Percentiles rank a stretch among this genome's conserved stretches.
phyloP scores from a whole-genome alignment of 2,329 filamentous ascomycete species.

The Fusarium nanum region DNA sequence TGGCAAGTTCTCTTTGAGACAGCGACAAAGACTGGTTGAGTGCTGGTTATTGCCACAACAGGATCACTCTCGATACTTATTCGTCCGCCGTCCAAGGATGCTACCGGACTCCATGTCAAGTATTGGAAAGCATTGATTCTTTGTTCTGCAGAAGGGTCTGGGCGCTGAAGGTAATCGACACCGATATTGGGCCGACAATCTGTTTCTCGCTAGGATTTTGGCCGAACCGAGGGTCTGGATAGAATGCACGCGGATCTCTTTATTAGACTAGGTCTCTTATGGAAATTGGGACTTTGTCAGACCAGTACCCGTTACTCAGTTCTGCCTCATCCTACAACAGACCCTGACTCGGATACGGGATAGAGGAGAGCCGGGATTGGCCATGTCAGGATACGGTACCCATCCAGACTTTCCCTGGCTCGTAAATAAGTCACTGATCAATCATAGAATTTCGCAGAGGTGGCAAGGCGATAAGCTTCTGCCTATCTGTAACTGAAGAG shows the following conservation, averaged over 20 bases:
- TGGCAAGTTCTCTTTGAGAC: not conserved
- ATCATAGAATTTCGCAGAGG: not conserved
- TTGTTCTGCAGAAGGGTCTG: not conserved
- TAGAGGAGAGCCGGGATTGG: not conserved
- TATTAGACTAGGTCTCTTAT: constrained; percentile 2
- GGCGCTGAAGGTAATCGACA: not conserved
- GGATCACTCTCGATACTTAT: not conserved
- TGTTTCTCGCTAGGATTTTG: not conserved
- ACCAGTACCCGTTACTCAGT: not conserved
- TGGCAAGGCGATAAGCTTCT: not conserved
- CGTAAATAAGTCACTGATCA: not conserved
- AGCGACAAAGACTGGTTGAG: not conserved
- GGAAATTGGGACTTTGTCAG: not conserved
- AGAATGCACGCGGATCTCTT: not conserved
- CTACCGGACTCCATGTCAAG: not conserved
- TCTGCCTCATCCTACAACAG: not conserved
- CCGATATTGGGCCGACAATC: not conserved
- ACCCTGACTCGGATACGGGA: not conserved
- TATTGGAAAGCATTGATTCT: not conserved
- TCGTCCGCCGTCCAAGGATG: not conserved
- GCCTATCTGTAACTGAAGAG: not conserved
- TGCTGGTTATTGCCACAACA: constrained; percentile 3
- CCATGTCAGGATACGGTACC: not conserved
- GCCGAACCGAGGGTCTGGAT: not conserved
- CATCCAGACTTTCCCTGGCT: not conserved